A percentile compares a stretch with the other conserved stretches of the same genome.
phyloP scores from a whole-genome alignment of 768 basidiomycete genomes.

The Melanogaster broomeanus region DNA sequence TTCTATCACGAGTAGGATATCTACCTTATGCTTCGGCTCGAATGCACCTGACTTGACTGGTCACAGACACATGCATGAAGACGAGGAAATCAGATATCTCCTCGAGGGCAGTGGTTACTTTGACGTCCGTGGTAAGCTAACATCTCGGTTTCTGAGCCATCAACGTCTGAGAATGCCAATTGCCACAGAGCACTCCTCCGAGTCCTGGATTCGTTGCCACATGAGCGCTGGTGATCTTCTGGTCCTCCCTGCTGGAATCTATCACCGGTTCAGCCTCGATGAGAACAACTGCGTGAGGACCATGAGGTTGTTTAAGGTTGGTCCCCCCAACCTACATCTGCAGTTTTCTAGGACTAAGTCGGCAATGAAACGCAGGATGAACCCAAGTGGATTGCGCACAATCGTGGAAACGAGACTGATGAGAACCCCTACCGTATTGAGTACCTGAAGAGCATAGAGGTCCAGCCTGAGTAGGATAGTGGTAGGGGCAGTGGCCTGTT shows the following conservation, averaged over 20 bases:
- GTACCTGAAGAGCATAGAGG: constrained; percentile 56
- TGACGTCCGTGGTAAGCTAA: constrained; percentile 79
- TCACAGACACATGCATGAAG: constrained; percentile 89
- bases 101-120: constrained; percentile 85
- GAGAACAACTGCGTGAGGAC: constrained; percentile 67
- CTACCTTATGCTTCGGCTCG: too few species aligned
- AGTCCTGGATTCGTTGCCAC: constrained; percentile 80
- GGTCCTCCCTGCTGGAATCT: constrained; percentile 86
- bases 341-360: background rate
- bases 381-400: constrained; percentile 86
- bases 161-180: background rate
- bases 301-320: constrained; percentile 81
- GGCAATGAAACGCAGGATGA: constrained; percentile 65
- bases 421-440: constrained; percentile 57
- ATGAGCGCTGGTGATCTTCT: constrained; percentile 81
- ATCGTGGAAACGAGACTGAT: constrained; percentile 63
- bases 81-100: constrained; percentile 91
- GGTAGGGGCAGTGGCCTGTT: too few species aligned
- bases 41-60: too few species aligned
- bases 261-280: constrained; percentile 93
- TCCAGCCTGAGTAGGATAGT: too few species aligned
- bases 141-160: background rate
- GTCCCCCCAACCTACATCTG: constrained; percentile 10
- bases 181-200: constrained; percentile 58
- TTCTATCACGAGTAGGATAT: constrained; percentile 82